phyloP scores from a whole-genome alignment of 768 basidiomycete genomes.

The Cystobasidium onofrii region DNA sequence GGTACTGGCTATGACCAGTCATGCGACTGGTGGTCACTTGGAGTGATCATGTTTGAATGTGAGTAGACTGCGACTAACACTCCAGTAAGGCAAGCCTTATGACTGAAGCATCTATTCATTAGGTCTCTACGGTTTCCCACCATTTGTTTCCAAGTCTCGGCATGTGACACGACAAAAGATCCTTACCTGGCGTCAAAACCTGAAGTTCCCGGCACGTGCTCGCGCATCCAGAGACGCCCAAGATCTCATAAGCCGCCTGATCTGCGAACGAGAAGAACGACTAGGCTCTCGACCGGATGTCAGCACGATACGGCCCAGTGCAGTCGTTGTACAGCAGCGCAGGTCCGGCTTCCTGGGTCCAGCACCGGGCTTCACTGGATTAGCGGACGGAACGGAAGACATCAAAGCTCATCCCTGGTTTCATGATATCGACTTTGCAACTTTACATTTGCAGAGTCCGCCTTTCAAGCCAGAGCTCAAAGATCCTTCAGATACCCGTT shows the following conservation, averaged over 20 bases:
- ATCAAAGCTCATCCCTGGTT: slow-evolving; percentile 85
- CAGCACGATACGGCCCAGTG: slow-evolving; percentile 66
- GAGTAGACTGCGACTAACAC: slow-evolving; percentile 5
- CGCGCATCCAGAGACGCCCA: slow-evolving; percentile 77
- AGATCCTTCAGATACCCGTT: slow-evolving; percentile 71
- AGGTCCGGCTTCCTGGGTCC: slow-evolving; percentile 61
- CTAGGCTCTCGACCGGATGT: slow-evolving; percentile 66
- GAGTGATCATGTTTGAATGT: slow-evolving; percentile 85
- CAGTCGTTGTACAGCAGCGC: slow-evolving; percentile 63
- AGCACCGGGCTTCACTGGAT: slow-evolving; percentile 32
- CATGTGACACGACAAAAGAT: slow-evolving; percentile 96
- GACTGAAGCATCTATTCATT: not conserved
- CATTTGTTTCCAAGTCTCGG: slow-evolving; percentile 88
- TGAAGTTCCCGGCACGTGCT: slow-evolving; percentile 78
- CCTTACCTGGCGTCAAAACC: slow-evolving; percentile 81
- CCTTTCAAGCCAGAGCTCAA: slow-evolving; percentile 81
- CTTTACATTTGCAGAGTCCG: slow-evolving; percentile 70
- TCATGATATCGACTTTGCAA: slow-evolving; percentile 77
- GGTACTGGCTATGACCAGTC: slow-evolving; percentile 73
- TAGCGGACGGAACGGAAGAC: slow-evolving; percentile 68
- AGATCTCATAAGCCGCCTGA: slow-evolving; percentile 74
- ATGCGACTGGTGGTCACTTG: slow-evolving; percentile 98
- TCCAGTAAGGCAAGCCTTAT: not conserved
- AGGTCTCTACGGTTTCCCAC: slow-evolving; percentile 63
- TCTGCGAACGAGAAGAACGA: slow-evolving; percentile 93